Conservation (phyloP, 305 asterid genomes). For the Plantago lanceolata region DNA sequence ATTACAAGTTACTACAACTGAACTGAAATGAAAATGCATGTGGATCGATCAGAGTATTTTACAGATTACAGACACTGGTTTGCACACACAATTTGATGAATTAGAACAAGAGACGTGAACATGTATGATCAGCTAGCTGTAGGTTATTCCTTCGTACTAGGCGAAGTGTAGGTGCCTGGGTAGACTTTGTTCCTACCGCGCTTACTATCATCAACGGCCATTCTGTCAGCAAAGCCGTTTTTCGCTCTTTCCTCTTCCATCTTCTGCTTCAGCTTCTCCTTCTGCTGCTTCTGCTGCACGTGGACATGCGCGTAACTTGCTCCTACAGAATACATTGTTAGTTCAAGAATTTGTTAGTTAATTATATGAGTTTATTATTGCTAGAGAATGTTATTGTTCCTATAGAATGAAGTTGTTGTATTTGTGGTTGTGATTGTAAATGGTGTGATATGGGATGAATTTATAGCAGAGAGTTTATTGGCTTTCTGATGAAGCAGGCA, state of each 20-base stretch:
- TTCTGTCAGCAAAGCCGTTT: background rate
- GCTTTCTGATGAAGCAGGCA: constrained; percentile 28
- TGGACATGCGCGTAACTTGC: constrained; percentile 44
- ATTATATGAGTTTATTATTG: background rate
- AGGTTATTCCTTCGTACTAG: too few relatives aligned
- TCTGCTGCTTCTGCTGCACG: constrained; percentile 46
- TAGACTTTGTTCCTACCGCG: background rate
- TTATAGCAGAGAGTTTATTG: constrained; percentile 32
- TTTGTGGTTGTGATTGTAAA: constrained; percentile 8
- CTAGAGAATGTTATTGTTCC: too few relatives aligned
- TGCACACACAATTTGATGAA: too few relatives aligned
- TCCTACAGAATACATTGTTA: constrained; percentile 45
- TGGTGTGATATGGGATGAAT: constrained; percentile 17
- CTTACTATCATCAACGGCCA: background rate
- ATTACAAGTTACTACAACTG: too few relatives aligned
- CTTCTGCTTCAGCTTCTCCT: constrained; percentile 36
- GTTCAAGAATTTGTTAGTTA: background rate
- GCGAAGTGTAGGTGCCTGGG: too few relatives aligned
- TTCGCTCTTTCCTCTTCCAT: background rate
- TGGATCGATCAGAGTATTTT: too few relatives aligned
- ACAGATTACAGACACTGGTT: too few relatives aligned
- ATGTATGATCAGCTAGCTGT: too few relatives aligned
- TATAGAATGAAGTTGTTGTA: background rate
- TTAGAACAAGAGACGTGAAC: too few relatives aligned
- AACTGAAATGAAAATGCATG: too few relatives aligned